A percentile compares a stretch with the other conserved stretches of the same genome.
Conservation (phyloP, 2,329 filamentous ascomycete species). For the Colletotrichum viniferum region DNA sequence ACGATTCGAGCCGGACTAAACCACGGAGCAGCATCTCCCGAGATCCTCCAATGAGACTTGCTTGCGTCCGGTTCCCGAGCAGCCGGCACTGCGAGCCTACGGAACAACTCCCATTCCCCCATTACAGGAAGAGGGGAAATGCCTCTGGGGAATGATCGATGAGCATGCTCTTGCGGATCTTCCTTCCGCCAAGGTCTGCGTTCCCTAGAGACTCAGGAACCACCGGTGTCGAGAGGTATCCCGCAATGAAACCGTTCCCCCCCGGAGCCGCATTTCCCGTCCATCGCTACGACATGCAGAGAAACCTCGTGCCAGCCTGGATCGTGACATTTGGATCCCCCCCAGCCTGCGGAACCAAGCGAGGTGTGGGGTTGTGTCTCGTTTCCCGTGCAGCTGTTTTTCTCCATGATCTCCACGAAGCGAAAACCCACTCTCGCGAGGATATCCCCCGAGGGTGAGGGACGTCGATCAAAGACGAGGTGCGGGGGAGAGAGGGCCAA, state of each 20-base stretch:
- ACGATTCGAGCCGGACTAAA: neutral
- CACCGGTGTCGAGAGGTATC: neutral
- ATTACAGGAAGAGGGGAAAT: neutral
- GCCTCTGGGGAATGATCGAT: too few species aligned
- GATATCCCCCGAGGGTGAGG: neutral
- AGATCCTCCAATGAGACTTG: neutral
- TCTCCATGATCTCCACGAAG: neutral
- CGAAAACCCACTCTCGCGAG: neutral
- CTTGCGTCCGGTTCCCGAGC: neutral
- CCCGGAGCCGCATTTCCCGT: neutral
- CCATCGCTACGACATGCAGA: neutral
- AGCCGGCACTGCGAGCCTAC: neutral
- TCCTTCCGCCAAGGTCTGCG: neutral
- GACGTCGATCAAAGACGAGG: neutral
- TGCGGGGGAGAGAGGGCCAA: neutral
- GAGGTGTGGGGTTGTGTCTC: neutral
- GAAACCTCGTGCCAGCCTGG: neutral
- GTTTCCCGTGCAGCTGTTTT: neutral
- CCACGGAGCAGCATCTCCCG: constrained; percentile 9
- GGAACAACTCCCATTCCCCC: neutral
- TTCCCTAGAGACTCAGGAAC: neutral
- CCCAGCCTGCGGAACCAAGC: neutral
- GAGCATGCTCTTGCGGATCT: neutral
- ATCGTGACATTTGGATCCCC: neutral
- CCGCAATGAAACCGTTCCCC: neutral